Evolutionary conservation across 805 yeast genomes (phyloP).

Genomic region (Hanseniaspora jakobsenii): DNA sequence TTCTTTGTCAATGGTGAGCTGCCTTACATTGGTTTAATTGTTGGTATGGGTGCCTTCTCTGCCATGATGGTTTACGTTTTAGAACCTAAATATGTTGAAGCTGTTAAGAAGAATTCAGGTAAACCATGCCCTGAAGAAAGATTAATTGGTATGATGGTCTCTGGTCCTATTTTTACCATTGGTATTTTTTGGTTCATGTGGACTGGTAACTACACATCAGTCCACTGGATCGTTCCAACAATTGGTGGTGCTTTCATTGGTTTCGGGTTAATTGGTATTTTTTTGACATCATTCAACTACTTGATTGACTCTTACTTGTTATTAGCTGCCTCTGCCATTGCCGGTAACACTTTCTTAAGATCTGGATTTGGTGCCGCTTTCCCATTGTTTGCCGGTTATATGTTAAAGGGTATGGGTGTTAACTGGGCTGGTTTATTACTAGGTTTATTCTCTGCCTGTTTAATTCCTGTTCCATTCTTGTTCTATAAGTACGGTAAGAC

Average conservation of each 20-base stretch:
- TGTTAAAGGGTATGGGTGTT: conserved; percentile 57
- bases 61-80: conserved; percentile 35
- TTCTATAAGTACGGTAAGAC: conserved; percentile 48
- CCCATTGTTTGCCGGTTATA: conserved; percentile 59
- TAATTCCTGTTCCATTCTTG: conserved; percentile 58
- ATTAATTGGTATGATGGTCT: conserved; percentile 61
- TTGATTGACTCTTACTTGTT: conserved; percentile 57
- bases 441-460: conserved; percentile 45
- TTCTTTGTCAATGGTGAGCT: conserved; percentile 43
- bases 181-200: conserved; percentile 82
- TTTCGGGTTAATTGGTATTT: conserved; percentile 54
- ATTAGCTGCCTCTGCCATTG: conserved; percentile 69
- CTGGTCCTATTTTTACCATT: conserved; percentile 57
- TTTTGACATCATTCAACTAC: conserved; percentile 59
- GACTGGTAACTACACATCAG: conserved; percentile 62
- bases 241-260: conserved; percentile 54
- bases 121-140: conserved; percentile 68
- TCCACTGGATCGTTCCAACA: conserved; percentile 78
- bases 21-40: conserved; percentile 65
- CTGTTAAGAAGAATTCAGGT: conserved; percentile 42
- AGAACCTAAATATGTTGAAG: conserved; percentile 43
- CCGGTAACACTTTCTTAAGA: conserved; percentile 61
- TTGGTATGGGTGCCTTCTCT: conserved; percentile 58
- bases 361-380: conserved; percentile 56
- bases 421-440: conserved; percentile 71